Base-by-base conservation (phyloP, 1,139 yeast genomes). In the Pichia sp. region DNA sequence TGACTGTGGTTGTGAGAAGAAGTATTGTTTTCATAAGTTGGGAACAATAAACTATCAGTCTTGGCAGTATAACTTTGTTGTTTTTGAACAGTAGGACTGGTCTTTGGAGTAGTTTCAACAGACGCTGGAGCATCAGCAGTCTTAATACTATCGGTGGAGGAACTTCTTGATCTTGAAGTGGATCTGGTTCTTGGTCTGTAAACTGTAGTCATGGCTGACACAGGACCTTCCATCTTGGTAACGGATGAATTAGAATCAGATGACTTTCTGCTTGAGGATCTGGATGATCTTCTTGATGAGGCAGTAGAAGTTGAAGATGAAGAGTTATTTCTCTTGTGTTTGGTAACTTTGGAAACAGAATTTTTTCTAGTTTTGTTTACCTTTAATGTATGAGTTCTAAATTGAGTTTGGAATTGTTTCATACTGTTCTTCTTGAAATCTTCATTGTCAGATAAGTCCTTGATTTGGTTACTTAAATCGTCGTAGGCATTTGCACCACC, bases 61-160 rank as follows among this genome's bases (percentile, higher is more conserved):
- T 33, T 34, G 14, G 27, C 20, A 4, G 14, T 19, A 18, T 27
- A 38, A 19, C 24, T 4, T 18, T 36, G 27, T 12, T 24, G 4
- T 20, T 43, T 33, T 15, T 32, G 15, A 24, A 32, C 14, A 4
- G 24, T 6, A n/a, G 37, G 38, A 14, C 38, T 45, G 8, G 15
- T 42, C 14, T 37, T 40, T 15, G 51, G 51, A 10, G 51, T 45
- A 17, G 37, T 40, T 37, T 47, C 34, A 15, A 44, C 40, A n/a
- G 53, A 50, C 52, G 50, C 54, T 40, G 53, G 52, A 17, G 38
- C 37, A 34, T 47, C 53, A 44, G 53, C 45, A 50, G 53, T 50
- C 53, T 41, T 40, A 10, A 38, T 28, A 24, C 45, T 42, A 8
- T 38, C 47, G 15, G 20, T 44, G 12, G 48, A 46, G 9, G 42